Percentiles rank a stretch among this genome's conserved stretches.
Evolutionary conservation across 2,329 filamentous ascomycete species (phyloP).

Genomic region (Xylaria sp.): DNA sequence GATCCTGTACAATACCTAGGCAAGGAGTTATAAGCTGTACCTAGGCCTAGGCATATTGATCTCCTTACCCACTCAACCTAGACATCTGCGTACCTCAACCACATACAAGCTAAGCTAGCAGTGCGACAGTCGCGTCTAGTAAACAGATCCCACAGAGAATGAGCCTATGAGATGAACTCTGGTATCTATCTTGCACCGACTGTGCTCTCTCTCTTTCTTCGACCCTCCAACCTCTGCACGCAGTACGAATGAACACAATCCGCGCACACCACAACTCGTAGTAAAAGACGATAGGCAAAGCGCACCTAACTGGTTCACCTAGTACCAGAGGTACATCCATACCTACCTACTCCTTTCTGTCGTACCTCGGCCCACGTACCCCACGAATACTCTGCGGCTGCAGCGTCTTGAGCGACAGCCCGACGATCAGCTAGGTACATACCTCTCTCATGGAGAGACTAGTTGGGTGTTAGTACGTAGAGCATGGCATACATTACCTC

Average conservation of each 20-base stretch:
- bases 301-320: constrained; percentile 1
- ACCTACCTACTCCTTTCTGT: background rate
- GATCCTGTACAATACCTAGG: too few species aligned
- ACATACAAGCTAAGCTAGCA: background rate
- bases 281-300: background rate
- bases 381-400: constrained; percentile 12
- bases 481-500: too few species aligned
- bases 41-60: background rate
- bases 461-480: background rate
- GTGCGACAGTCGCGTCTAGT: background rate
- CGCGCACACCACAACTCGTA: background rate
- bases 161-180: too few species aligned
- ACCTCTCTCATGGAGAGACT: background rate
- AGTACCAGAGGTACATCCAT: background rate
- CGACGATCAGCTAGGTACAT: constrained; percentile 5
- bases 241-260: too few species aligned
- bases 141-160: background rate
- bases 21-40: background rate
- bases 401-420: constrained; percentile 14
- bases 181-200: too few species aligned
- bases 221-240: background rate
- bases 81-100: background rate
- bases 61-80: background rate
- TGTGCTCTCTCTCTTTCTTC: background rate
- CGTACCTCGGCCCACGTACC: background rate